These are phyloP conservation scores for Forsythia suspensa DNA, from an alignment of 257 asterid species.

Conservation along the genomic window DNA sequence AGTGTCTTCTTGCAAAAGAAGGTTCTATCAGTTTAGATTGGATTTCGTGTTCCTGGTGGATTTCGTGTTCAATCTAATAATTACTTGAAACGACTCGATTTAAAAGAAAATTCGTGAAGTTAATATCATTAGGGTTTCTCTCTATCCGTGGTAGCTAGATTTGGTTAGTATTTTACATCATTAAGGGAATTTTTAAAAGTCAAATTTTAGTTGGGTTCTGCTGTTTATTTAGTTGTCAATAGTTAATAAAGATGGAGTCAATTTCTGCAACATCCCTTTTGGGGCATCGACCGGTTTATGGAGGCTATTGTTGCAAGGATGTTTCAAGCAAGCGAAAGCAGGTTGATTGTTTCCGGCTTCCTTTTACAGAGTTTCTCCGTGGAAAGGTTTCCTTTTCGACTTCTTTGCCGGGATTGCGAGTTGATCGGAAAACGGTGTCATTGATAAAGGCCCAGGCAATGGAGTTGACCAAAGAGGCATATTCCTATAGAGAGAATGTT, in stretches of 20 bases:
- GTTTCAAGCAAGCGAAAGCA: constrained; percentile 37
- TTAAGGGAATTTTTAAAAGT: not conserved
- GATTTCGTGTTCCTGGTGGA: not conserved
- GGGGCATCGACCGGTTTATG: constrained; percentile 52
- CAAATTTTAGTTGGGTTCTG: constrained; percentile 22
- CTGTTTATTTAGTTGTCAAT: constrained; percentile 18
- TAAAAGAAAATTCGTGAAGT: constrained; percentile 3
- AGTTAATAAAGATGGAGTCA: constrained; percentile 52
- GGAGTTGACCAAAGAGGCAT: constrained; percentile 67
- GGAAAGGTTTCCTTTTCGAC: constrained; percentile 31
- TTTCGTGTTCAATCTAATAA: not conserved
- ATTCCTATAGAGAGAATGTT: constrained; percentile 55
- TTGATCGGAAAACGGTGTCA: constrained; percentile 15
- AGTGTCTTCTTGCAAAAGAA: constrained; percentile 19
- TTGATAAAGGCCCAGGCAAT: constrained; percentile 63
- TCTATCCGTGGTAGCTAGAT: constrained; percentile 4
- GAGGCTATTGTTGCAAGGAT: constrained; percentile 41
- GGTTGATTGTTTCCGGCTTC: constrained; percentile 34
- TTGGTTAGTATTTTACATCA: constrained; percentile 6
- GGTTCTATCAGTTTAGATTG: constrained; percentile 4
- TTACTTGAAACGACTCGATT: constrained; percentile 8
- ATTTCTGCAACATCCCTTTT: constrained; percentile 72
- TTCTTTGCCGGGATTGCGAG: constrained; percentile 20
- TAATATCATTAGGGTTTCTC: not conserved
- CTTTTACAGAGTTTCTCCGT: constrained; percentile 28